Percentiles rank a stretch among this genome's conserved stretches.
These are phyloP conservation scores for Pythium sukuiense DNA, from an alignment of 352 stramenopile genomes.

Conservation along the genomic window DNA sequence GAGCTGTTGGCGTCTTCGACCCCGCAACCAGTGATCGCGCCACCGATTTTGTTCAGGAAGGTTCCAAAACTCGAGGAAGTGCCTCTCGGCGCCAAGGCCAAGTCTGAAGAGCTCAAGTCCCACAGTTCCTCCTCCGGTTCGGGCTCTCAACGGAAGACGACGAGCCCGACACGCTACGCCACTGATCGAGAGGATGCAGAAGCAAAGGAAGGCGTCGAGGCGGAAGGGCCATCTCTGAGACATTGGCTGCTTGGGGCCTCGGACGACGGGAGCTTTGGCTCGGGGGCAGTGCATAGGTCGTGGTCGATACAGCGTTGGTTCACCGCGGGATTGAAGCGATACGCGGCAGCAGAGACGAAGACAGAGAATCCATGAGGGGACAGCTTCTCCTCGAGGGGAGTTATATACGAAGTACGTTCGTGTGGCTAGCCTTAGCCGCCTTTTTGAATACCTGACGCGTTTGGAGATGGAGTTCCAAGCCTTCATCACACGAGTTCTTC, in stretches of 20 bases:
- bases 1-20: slow-evolving; percentile 13
- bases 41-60: background rate
- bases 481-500: slow-evolving; percentile 19
- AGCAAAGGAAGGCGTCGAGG: background rate
- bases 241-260: slow-evolving; percentile 25
- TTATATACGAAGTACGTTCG: background rate
- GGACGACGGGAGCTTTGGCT: slow-evolving; percentile 11
- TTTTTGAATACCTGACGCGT: background rate
- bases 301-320: slow-evolving; percentile 30
- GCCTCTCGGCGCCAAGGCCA: background rate
- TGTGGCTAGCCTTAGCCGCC: background rate
- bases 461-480: no score
- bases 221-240: background rate
- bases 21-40: slow-evolving; percentile 6
- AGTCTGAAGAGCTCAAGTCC: background rate
- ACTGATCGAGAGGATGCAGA: background rate
- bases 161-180: background rate
- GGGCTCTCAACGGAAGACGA: background rate
- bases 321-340: slow-evolving; percentile 24
- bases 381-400: no score
- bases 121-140: background rate
- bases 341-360: background rate
- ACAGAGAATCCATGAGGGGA: background rate
- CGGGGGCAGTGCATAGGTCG: background rate
- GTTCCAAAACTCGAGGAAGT: background rate